Evolutionary conservation across 108 stramenopile genomes (phyloP).

Genomic region (Cyclotella sp.): DNA sequence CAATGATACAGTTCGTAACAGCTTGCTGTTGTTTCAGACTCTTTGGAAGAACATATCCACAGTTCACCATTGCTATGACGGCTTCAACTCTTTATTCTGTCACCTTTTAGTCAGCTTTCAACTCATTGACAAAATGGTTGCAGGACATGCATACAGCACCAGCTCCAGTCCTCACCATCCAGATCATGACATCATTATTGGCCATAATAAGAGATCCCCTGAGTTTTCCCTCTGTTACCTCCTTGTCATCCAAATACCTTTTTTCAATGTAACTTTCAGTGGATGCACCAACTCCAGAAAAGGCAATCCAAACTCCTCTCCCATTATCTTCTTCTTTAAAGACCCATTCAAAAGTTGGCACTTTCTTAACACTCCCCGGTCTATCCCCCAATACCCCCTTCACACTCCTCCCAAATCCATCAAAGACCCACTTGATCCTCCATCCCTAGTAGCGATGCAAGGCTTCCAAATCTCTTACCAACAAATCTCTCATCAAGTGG

Average conservation of each 20-base stretch:
- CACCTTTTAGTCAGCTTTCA: slow-evolving; percentile 78
- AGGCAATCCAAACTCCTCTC: slow-evolving; percentile 73
- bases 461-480: slow-evolving; percentile 83
- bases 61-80: slow-evolving; percentile 76
- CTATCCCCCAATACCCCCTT: slow-evolving; percentile 59
- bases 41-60: slow-evolving; percentile 67
- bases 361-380: slow-evolving; percentile 40
- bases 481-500: slow-evolving; percentile 61
- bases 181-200: slow-evolving; percentile 84
- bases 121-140: slow-evolving; percentile 77
- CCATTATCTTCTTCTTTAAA: slow-evolving; percentile 50
- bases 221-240: slow-evolving; percentile 66
- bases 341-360: slow-evolving; percentile 42
- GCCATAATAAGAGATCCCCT: slow-evolving; percentile 78
- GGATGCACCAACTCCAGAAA: slow-evolving; percentile 69
- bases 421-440: slow-evolving; percentile 89
- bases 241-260: slow-evolving; percentile 72
- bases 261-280: slow-evolving; percentile 85
- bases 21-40: slow-evolving; percentile 47
- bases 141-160: slow-evolving; percentile 81
- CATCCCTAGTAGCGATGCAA: slow-evolving; percentile 72
- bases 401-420: slow-evolving; percentile 64
- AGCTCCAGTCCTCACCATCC: slow-evolving; percentile 66
- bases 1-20: background rate
- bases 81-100: slow-evolving; percentile 76